Percentiles rank a stretch among this genome's conserved stretches.
Conservation (phyloP, 169 alveolate genomes). For the Babesia bovis region DNA sequence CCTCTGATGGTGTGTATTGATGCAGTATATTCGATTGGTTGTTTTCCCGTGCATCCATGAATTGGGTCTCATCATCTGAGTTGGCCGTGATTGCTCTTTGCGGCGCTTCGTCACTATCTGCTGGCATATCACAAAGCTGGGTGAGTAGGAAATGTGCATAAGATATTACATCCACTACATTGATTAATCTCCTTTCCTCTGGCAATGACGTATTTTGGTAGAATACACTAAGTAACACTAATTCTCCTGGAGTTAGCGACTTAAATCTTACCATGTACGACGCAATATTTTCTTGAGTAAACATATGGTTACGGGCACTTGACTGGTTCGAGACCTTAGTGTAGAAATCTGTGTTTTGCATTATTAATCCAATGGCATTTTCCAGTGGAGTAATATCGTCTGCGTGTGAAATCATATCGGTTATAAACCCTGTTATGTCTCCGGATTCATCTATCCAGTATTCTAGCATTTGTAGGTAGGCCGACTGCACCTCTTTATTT, state of each 20-base stretch:
- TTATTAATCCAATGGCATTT: slow-evolving; percentile 6
- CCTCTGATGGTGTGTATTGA: slow-evolving; percentile 18
- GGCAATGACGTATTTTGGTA: slow-evolving; percentile 35
- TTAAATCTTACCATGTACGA: slow-evolving; percentile 14
- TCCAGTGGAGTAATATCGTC: slow-evolving; percentile 31
- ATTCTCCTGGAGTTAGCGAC: slow-evolving; percentile 33
- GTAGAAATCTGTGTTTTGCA: slow-evolving; percentile 24
- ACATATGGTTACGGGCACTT: not conserved
- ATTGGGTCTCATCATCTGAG: slow-evolving; percentile 13
- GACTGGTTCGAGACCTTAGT: not conserved
- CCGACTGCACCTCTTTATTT: not conserved
- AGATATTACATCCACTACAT: slow-evolving; percentile 23
- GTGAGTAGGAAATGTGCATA: slow-evolving; percentile 34
- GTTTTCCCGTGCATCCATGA: slow-evolving; percentile 31
- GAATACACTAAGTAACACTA: slow-evolving; percentile 27
- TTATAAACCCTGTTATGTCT: slow-evolving; percentile 13
- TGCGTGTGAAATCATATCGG: slow-evolving; percentile 23
- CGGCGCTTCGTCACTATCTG: not conserved
- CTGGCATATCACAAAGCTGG: slow-evolving; percentile 11
- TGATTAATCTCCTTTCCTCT: slow-evolving; percentile 10
- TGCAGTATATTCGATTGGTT: slow-evolving; percentile 5
- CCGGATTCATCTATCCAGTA: slow-evolving; percentile 31
- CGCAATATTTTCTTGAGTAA: not conserved
- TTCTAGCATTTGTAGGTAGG: slow-evolving; percentile 19
- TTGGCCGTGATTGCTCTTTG: slow-evolving; percentile 13